A percentile compares a stretch with the other conserved stretches of the same genome.
Evolutionary conservation across 2,329 filamentous ascomycete genomes (phyloP).

Genomic region (Onygenales sp.): DNA sequence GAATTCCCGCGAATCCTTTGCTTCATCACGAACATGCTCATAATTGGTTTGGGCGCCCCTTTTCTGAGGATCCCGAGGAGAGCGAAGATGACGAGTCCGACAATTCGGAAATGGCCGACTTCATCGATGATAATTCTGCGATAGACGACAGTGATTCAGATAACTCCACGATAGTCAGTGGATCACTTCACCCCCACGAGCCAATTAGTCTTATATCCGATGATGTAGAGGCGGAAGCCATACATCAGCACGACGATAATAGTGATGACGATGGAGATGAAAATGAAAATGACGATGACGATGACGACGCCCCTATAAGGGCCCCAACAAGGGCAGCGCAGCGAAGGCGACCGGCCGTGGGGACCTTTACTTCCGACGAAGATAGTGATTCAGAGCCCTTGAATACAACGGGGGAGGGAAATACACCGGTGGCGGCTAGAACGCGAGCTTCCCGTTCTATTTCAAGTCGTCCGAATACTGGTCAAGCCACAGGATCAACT

Average conservation of each 20-base stretch:
- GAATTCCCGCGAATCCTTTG: neutral
- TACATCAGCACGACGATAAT: neutral
- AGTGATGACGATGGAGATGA: neutral
- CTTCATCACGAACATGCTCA: neutral
- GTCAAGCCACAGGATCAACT: neutral
- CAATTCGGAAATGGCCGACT: constrained; percentile 13
- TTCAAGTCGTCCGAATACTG: neutral
- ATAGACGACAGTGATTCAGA: constrained; percentile 5
- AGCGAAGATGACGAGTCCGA: constrained; percentile 9
- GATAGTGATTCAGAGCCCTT: too few relatives aligned
- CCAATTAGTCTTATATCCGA: constrained; percentile 6
- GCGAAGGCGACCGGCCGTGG: constrained; percentile 4
- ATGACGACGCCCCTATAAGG: constrained; percentile 17
- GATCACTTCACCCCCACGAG: too few relatives aligned
- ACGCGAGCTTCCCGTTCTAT: too few relatives aligned
- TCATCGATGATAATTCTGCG: constrained; percentile 12
- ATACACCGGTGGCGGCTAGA: too few relatives aligned
- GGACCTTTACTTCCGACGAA: too few relatives aligned
- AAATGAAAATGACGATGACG: constrained; percentile 2
- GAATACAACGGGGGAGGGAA: too few relatives aligned
- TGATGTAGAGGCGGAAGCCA: constrained; percentile 7
- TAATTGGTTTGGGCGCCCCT: neutral
- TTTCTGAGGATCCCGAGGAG: constrained; percentile 13
- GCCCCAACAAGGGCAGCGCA: constrained; percentile 15
- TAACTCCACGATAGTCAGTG: neutral